Conservation (phyloP, 2,329 filamentous ascomycete genomes). For the Didymella keratinophila region DNA sequence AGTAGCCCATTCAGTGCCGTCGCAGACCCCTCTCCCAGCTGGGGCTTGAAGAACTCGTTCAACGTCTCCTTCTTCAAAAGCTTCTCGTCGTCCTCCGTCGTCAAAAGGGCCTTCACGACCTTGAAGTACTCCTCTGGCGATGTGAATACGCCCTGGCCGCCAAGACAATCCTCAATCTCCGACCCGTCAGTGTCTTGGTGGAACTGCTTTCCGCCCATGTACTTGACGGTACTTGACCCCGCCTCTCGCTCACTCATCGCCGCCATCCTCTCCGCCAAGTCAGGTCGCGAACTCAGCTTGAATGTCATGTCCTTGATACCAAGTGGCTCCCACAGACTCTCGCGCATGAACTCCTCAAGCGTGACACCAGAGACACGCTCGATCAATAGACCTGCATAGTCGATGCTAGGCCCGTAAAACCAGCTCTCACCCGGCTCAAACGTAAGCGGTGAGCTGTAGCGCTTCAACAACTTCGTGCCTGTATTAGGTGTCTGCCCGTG, state of each 20-base stretch:
- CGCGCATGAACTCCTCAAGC: constrained; percentile 68
- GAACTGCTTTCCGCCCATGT: constrained; percentile 11
- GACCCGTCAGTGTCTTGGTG: constrained; percentile 28
- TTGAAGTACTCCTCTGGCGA: constrained; percentile 41
- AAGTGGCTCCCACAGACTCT: constrained; percentile 57
- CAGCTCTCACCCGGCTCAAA: constrained; percentile 59
- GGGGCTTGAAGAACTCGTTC: constrained; percentile 44
- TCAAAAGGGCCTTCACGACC: constrained; percentile 40
- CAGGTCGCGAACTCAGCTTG: constrained; percentile 50
- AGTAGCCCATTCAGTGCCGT: constrained; percentile 48
- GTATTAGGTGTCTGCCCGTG: constrained; percentile 36
- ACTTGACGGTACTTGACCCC: constrained; percentile 23
- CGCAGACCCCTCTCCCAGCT: constrained; percentile 31
- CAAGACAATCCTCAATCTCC: constrained; percentile 35
- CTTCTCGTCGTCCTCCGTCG: constrained; percentile 33
- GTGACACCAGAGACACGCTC: constrained; percentile 56
- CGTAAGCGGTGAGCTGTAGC: constrained; percentile 30
- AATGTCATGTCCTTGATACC: constrained; percentile 62
- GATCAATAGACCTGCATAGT: constrained; percentile 59
- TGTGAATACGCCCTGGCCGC: constrained; percentile 37
- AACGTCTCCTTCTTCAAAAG: constrained; percentile 37
- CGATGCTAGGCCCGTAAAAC: constrained; percentile 58
- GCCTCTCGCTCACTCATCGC: constrained; percentile 39
- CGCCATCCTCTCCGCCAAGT: constrained; percentile 34
- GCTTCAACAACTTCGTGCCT: constrained; percentile 10